phyloP scores from a whole-genome alignment of 2,329 filamentous ascomycete genomes.

The Colletotrichum graminicola region DNA sequence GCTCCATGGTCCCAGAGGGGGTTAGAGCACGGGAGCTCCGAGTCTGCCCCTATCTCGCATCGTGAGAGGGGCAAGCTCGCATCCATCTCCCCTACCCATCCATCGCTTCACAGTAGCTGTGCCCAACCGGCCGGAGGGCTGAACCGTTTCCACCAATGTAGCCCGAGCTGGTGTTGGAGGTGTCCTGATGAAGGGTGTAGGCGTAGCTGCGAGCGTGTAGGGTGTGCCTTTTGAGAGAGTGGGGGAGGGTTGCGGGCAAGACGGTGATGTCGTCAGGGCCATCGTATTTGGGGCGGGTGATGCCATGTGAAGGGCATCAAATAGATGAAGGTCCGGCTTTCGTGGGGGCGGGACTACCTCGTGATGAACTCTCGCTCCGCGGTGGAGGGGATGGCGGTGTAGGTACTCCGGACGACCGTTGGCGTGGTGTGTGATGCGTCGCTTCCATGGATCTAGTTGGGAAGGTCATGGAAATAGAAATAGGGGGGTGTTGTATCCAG shows the following conservation, averaged over 20 bases:
- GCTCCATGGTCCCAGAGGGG: conserved; percentile 39
- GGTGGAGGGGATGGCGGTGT: conserved; percentile 4
- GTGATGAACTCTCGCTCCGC: background rate
- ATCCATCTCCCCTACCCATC: background rate
- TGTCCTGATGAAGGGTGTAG: background rate
- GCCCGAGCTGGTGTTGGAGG: background rate
- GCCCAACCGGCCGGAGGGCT: background rate
- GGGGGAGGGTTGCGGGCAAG: background rate
- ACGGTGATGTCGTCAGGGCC: background rate
- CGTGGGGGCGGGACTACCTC: background rate
- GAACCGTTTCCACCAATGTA: conserved; percentile 14
- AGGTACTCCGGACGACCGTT: background rate
- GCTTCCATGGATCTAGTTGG: background rate
- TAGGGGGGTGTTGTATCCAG: background rate
- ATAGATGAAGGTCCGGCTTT: background rate
- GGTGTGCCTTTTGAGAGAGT: background rate
- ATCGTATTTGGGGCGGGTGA: background rate
- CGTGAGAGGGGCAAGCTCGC: conserved; percentile 11
- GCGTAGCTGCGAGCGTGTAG: background rate
- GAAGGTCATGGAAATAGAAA: background rate
- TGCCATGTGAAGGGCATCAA: background rate
- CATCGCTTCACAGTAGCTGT: background rate
- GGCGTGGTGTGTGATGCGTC: conserved; percentile 3
- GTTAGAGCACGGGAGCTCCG: conserved; percentile 24
- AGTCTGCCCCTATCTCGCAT: conserved; percentile 34